Conservation (phyloP, 2,329 filamentous ascomycete species). For the Penicillium verrucosum region DNA sequence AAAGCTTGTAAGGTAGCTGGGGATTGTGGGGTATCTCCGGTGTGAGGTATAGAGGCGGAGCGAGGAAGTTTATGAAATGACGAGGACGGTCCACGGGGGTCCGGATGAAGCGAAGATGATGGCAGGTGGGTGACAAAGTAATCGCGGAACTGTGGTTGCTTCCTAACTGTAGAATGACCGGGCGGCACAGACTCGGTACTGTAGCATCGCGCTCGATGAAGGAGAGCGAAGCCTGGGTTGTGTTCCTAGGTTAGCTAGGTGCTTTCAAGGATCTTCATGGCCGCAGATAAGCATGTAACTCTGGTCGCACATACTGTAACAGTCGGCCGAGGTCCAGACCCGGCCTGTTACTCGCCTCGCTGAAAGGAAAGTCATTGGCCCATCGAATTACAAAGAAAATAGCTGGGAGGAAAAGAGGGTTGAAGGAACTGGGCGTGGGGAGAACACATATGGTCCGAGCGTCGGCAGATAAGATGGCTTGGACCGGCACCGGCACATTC, state of each 20-base stretch:
- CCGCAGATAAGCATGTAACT: conserved; percentile 18
- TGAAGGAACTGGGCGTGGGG: conserved; percentile 16
- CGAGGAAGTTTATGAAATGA: conserved; percentile 83
- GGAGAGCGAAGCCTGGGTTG: conserved; percentile 34
- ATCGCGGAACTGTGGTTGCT: conserved; percentile 70
- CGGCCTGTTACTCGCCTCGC: conserved; percentile 40
- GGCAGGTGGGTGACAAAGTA: conserved; percentile 97
- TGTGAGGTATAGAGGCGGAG: conserved; percentile 77
- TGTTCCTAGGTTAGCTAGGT: conserved; percentile 8
- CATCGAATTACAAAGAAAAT: conserved; percentile 25
- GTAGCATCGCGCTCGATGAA: conserved; percentile 28
- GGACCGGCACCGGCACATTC: conserved; percentile 20
- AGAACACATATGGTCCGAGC: conserved; percentile 19
- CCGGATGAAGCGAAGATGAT: conserved; percentile 87
- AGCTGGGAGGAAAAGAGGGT: conserved; percentile 10
- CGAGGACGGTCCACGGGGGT: conserved; percentile 62
- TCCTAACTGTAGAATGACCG: conserved; percentile 20
- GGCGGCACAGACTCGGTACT: conserved; percentile 20
- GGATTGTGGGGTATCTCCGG: conserved; percentile 47
- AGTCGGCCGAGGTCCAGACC: conserved; percentile 38
- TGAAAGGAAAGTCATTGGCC: conserved; percentile 39
- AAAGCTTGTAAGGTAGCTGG: conserved; percentile 60
- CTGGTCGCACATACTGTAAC: conserved; percentile 33
- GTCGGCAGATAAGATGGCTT: conserved; percentile 25
- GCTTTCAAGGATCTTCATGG: conserved; percentile 6